Percentiles rank a stretch among this genome's conserved stretches.
These are phyloP conservation scores for Endoconidiophora polonica DNA, from an alignment of 2,329 filamentous ascomycete genomes.

Conservation along the genomic window DNA sequence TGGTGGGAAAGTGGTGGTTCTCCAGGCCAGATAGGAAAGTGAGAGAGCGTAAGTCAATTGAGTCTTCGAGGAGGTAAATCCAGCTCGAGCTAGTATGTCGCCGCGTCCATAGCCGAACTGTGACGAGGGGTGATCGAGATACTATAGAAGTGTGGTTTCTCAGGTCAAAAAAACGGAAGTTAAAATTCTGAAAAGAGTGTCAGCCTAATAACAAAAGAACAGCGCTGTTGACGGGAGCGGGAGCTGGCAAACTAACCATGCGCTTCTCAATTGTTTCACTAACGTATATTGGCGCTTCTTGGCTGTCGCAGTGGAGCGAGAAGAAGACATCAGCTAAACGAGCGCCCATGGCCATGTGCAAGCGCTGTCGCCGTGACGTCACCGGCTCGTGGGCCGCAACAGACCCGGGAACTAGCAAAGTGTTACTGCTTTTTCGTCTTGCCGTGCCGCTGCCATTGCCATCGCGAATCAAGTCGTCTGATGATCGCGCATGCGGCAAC, in stretches of 20 bases:
- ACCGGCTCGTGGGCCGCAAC: constrained; percentile 19
- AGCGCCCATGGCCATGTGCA: constrained; percentile 57
- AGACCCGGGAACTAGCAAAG: neutral
- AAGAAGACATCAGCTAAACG: constrained; percentile 79
- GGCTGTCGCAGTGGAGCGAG: constrained; percentile 48
- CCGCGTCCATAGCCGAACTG: constrained; percentile 59
- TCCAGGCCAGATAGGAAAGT: constrained; percentile 63
- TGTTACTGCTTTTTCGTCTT: constrained; percentile 52
- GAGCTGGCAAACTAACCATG: constrained; percentile 32
- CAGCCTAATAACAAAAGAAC: neutral
- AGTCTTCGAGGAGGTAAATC: constrained; percentile 52
- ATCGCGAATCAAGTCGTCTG: constrained; percentile 23
- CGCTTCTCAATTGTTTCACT: constrained; percentile 65
- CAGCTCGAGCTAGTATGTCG: constrained; percentile 33
- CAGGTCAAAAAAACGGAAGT: constrained; percentile 73
- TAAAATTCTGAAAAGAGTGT: constrained; percentile 47
- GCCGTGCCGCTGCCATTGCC: neutral
- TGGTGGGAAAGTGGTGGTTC: constrained; percentile 57
- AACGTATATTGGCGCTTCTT: constrained; percentile 67
- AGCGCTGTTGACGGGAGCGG: neutral
- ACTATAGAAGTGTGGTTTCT: constrained; percentile 42
- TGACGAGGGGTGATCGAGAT: constrained; percentile 48
- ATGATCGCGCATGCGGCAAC: constrained; percentile 40
- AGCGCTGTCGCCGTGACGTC: constrained; percentile 45
- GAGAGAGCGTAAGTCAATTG: constrained; percentile 52